phyloP scores from a whole-genome alignment of 1,284 basidiomycete species.

The Ustilago crameri region DNA sequence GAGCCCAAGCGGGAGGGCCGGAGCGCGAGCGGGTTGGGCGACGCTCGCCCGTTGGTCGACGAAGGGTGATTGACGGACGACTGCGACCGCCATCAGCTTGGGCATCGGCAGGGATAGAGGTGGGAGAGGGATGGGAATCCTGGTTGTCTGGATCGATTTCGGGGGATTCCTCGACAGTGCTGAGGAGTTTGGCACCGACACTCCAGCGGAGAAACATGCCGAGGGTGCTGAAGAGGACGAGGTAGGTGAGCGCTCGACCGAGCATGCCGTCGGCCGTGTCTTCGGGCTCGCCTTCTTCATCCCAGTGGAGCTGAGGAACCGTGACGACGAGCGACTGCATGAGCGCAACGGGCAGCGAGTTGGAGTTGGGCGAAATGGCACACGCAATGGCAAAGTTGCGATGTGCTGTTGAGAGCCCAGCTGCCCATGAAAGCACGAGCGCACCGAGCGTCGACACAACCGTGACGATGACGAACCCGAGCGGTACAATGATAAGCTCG shows the following conservation, averaged over 20 bases:
- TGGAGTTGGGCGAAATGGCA: constrained; percentile 75
- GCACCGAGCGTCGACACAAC: constrained; percentile 67
- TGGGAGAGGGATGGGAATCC: not conserved
- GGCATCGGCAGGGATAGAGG: constrained; percentile 8
- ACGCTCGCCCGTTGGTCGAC: constrained; percentile 48
- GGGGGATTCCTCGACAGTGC: constrained; percentile 65
- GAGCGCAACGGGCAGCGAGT: constrained; percentile 90
- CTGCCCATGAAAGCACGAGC: constrained; percentile 60
- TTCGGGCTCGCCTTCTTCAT: constrained; percentile 71
- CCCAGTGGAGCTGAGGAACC: constrained; percentile 86
- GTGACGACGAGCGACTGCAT: constrained; percentile 88
- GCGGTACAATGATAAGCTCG: constrained; percentile 90
- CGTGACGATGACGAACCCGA: constrained; percentile 76
- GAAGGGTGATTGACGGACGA: constrained; percentile 41
- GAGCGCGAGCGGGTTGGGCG: constrained; percentile 16
- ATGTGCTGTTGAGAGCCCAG: constrained; percentile 66
- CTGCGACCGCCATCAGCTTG: constrained; percentile 4
- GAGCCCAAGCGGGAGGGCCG: constrained; percentile 49
- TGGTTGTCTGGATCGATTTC: constrained; percentile 13
- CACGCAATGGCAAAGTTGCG: constrained; percentile 69
- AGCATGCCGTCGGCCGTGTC: constrained; percentile 88
- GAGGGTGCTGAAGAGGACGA: constrained; percentile 89
- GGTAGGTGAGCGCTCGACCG: constrained; percentile 88
- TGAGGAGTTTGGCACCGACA: constrained; percentile 69
- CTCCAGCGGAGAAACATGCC: constrained; percentile 77